Conservation (phyloP, 2,329 filamentous ascomycete species). For the Trichoderma oligosporum region DNA sequence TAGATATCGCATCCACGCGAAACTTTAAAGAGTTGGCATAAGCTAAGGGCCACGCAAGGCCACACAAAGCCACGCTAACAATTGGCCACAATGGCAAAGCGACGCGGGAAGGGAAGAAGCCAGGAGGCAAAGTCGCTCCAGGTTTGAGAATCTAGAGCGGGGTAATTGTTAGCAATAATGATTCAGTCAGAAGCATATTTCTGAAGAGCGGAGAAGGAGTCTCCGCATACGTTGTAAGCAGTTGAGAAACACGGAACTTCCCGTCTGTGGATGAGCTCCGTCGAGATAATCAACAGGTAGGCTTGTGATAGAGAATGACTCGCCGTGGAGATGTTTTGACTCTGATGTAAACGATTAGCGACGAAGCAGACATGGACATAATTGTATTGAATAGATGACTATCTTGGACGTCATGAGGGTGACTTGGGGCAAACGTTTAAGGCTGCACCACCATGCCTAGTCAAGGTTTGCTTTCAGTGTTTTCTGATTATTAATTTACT, state of each 20-base stretch:
- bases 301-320: neutral
- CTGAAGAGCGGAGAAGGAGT: neutral
- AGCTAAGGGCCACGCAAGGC: neutral
- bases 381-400: neutral
- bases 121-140: neutral
- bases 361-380: too few species aligned
- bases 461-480: neutral
- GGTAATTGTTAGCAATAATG: slow-evolving; percentile 9
- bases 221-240: neutral
- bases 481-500: too few species aligned
- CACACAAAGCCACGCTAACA: neutral
- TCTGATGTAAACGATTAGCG: too few species aligned
- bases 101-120: neutral
- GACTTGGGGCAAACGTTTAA: too few species aligned
- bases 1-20: too few species aligned
- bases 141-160: neutral
- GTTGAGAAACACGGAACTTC: neutral
- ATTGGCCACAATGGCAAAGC: neutral
- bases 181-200: too few species aligned
- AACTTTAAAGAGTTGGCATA: neutral
- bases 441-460: too few species aligned
- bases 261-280: neutral
- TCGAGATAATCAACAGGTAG: neutral
- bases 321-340: neutral
- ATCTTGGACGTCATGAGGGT: neutral